These are phyloP conservation scores for Candida takata DNA, from an alignment of 805 yeast genomes.

Conservation along the genomic window DNA sequence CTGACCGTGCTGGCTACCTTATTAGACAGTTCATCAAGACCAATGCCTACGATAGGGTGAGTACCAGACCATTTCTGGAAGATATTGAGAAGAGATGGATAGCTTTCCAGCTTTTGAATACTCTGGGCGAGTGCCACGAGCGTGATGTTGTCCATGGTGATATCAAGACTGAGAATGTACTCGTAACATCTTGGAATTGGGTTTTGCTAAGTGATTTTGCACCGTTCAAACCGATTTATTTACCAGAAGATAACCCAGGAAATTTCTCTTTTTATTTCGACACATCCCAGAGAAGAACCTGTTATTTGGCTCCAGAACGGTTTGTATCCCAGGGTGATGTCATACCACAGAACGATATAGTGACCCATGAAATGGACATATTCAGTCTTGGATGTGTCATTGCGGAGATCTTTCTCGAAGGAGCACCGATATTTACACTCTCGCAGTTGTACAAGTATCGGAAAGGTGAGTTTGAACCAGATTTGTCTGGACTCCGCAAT, in stretches of 20 bases:
- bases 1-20: conserved; percentile 87
- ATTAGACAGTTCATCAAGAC: conserved; percentile 75
- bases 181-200: conserved; percentile 90
- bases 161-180: conserved; percentile 80
- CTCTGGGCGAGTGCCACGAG: conserved; percentile 57
- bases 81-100: conserved; percentile 79
- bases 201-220: conserved; percentile 77
- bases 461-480: conserved; percentile 59
- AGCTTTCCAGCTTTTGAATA: conserved; percentile 68
- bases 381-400: conserved; percentile 82
- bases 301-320: conserved; percentile 94
- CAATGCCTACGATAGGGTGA: conserved; percentile 79
- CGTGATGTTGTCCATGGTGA: conserved; percentile 76
- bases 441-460: conserved; percentile 83
- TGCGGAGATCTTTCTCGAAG: conserved; percentile 84
- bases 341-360: conserved; percentile 17
- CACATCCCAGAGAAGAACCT: conserved; percentile 76
- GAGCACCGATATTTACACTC: conserved; percentile 77
- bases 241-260: conserved; percentile 92
- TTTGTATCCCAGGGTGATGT: conserved; percentile 33
- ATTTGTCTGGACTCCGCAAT: conserved; percentile 49
- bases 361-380: conserved; percentile 70
- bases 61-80: conserved; percentile 83
- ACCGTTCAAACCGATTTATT: conserved; percentile 68
- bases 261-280: conserved; percentile 90